Base-by-base conservation (phyloP, 108 stramenopile species). In the Nitzschia sp. region DNA sequence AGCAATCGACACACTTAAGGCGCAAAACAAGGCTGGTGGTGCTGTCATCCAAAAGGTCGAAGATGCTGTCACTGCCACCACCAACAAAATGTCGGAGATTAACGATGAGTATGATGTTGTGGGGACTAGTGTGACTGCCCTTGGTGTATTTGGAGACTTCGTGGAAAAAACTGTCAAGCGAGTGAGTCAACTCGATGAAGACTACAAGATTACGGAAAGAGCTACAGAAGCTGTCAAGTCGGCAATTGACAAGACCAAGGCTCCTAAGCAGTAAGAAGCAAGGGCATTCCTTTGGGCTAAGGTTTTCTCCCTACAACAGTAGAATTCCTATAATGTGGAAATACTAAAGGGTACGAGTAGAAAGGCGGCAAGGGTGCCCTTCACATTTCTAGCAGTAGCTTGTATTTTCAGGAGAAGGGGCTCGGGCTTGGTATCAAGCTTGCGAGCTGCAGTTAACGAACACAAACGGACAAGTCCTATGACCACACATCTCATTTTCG, bases 21-120 rank as follows among this genome's bases (percentile, higher is more conserved):
- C 63, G 2, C 71, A 77, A 40, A 85, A 80, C 6, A 70, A n/a
- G 20, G 83, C 85, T 40, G 86, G 91, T 57, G 79, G 85, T 26
- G 89, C 77, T 43, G 80, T 87, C 5, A 56, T 94, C 55, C 77
- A 79, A 24, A 94, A 94, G 79, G 87, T 94, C 41, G 93, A 94
- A 59, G 70, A 67, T 26, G 93, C 90, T 21, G 74, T 94, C 19
- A 72, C 83, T 20, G 79, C 71, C 67, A 91, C 93, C 67, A 88
- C 77, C 73, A 63, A 41, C 37, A 94, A 91, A 79, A 89, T 91
- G 51, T 53, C 51, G 10, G 90, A 94, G 68, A 83, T 94, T 75
- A 94, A 94, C 64, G 88, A 94, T 58, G 90, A 94, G 71, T 94
- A 94, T 63, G 90, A 94, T 60, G 75, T 94, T 70, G 93, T 94